A percentile compares a stretch with the other conserved stretches of the same genome.
phyloP scores from a whole-genome alignment of 768 basidiomycete genomes.

The Naganishia friedmannii region DNA sequence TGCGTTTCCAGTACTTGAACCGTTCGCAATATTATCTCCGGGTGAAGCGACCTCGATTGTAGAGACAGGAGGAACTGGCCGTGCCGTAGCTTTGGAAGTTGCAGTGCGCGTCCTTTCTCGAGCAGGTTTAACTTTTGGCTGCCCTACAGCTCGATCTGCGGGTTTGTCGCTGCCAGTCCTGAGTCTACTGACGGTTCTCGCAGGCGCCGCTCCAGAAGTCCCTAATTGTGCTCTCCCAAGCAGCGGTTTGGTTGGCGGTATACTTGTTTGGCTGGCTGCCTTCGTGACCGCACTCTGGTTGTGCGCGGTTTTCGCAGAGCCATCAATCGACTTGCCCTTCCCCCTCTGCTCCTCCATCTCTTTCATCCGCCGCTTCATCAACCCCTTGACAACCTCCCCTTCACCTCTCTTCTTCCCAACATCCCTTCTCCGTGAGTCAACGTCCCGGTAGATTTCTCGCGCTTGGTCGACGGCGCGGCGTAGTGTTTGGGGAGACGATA shows the following conservation, averaged over 20 bases:
- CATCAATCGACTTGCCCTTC: neutral
- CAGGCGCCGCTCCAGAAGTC: neutral
- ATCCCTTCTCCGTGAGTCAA: neutral
- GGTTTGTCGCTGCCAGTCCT: neutral
- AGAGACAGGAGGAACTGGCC: neutral
- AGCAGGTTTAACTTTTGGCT: neutral
- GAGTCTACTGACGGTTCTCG: neutral
- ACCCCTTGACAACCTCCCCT: neutral
- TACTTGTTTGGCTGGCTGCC: neutral
- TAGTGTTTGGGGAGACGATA: constrained; percentile 9
- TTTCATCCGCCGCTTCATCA: neutral
- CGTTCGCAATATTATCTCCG: neutral
- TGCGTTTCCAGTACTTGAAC: neutral
- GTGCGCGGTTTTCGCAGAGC: neutral
- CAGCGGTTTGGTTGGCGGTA: neutral
- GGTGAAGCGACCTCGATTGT: neutral
- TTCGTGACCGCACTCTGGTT: neutral
- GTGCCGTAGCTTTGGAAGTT: neutral
- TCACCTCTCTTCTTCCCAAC: constrained; percentile 16
- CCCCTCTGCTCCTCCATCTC: constrained; percentile 8
- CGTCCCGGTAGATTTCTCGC: constrained; percentile 2
- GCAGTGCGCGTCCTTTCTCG: neutral
- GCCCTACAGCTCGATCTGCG: neutral
- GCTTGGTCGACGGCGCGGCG: constrained; percentile 7
- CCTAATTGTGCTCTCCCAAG: neutral